These are phyloP conservation scores for Neocatenulostroma microsporum DNA, from an alignment of 2,329 filamentous ascomycete genomes.

Conservation along the genomic window DNA sequence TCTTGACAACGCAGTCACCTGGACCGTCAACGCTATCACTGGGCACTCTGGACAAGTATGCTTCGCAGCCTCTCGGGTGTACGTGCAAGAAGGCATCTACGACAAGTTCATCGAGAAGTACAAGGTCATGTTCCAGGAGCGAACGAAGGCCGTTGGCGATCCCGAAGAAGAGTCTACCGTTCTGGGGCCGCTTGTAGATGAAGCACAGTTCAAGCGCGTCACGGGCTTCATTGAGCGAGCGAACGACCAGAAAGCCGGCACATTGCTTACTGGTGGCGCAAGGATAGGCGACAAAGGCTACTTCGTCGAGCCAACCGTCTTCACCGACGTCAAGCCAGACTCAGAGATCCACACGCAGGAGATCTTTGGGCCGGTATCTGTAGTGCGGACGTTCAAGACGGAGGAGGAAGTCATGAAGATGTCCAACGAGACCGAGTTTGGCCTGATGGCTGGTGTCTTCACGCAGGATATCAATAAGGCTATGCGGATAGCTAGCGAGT, in stretches of 20 bases:
- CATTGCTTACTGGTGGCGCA: slow-evolving; percentile 20
- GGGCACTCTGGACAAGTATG: slow-evolving; percentile 53
- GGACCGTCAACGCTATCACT: slow-evolving; percentile 49
- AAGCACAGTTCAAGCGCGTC: slow-evolving; percentile 40
- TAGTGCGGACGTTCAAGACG: slow-evolving; percentile 27
- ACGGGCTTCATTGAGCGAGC: slow-evolving; percentile 18
- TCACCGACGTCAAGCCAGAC: slow-evolving; percentile 29
- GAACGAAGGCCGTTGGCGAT: slow-evolving; percentile 50
- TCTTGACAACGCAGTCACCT: slow-evolving; percentile 44
- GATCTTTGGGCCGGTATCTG: slow-evolving; percentile 30
- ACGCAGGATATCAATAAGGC: slow-evolving; percentile 40
- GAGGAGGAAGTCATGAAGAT: slow-evolving; percentile 27
- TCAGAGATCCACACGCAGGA: slow-evolving; percentile 29
- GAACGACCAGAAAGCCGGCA: slow-evolving; percentile 15
- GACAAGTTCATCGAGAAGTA: slow-evolving; percentile 57
- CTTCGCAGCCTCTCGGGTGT: slow-evolving; percentile 52
- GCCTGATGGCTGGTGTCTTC: slow-evolving; percentile 55
- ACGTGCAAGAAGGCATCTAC: slow-evolving; percentile 48
- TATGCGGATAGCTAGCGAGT: slow-evolving; percentile 4
- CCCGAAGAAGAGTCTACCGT: slow-evolving; percentile 59
- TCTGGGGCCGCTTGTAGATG: slow-evolving; percentile 59
- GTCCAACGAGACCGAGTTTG: slow-evolving; percentile 60
- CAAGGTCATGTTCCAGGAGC: slow-evolving; percentile 49
- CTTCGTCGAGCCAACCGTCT: slow-evolving; percentile 42
- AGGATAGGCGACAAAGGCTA: slow-evolving; percentile 29